These are phyloP conservation scores for Ceratocystis diversiconidia DNA, from an alignment of 2,329 filamentous ascomycete species.

Conservation along the genomic window DNA sequence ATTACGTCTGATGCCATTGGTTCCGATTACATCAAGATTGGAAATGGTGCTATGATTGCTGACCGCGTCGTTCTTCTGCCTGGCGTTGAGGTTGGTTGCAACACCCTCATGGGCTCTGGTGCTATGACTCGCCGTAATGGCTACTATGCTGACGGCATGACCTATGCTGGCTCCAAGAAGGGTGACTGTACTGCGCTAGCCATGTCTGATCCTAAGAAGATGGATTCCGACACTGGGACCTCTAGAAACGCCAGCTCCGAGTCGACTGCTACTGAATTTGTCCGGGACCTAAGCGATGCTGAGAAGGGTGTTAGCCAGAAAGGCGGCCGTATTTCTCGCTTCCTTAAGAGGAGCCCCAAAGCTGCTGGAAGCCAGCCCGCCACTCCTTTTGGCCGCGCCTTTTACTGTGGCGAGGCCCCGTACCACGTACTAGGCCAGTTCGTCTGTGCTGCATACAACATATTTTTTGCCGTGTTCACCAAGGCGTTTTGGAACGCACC, in stretches of 20 bases:
- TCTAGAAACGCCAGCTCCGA: slow-evolving; percentile 8
- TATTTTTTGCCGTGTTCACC: slow-evolving; percentile 32
- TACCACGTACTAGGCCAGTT: slow-evolving; percentile 36
- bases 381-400: slow-evolving; percentile 40
- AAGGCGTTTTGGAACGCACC: slow-evolving; percentile 38
- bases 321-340: background rate
- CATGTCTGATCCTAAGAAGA: background rate
- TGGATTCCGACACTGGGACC: background rate
- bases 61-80: slow-evolving; percentile 40
- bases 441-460: slow-evolving; percentile 37
- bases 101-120: slow-evolving; percentile 39
- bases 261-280: slow-evolving; percentile 5
- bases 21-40: slow-evolving; percentile 33
- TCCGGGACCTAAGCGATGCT: slow-evolving; percentile 1
- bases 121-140: slow-evolving; percentile 34
- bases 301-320: slow-evolving; percentile 5
- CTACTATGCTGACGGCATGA: slow-evolving; percentile 31
- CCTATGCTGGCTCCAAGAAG: slow-evolving; percentile 39
- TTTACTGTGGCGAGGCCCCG: slow-evolving; percentile 36
- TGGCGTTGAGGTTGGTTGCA: slow-evolving; percentile 35
- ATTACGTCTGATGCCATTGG: slow-evolving; percentile 39
- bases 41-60: slow-evolving; percentile 40
- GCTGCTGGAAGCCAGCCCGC: background rate
- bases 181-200: slow-evolving; percentile 34
- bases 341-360: slow-evolving; percentile 11